Evolutionary conservation across 768 basidiomycete genomes (phyloP), one percentile per base, ranked within the genome.

Genomic region (Lanmaoa pseudosensibilis): DNA sequence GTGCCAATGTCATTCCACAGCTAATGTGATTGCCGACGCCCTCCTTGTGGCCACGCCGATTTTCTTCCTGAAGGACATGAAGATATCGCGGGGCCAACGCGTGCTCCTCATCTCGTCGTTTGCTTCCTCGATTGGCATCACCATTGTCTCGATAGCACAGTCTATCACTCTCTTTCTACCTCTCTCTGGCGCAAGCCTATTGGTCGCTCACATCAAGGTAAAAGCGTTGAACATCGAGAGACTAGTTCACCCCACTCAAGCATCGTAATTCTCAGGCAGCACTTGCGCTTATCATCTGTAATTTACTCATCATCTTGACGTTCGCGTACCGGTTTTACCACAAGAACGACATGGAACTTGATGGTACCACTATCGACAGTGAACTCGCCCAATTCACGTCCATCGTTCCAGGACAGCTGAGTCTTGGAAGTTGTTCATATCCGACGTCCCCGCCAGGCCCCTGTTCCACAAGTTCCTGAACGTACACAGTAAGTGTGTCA

Each of bases 121-220:
- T 52, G 36, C 62, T 33, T 57, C 56, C 30, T 63, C 65, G 23
- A 51, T 68, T n/a, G 40, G 57, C 34, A 68, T 70, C 45, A 60
- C 62, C 37, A 25, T 61, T 8, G 23, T 60, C 49, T 59, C 60
- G 2, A 49, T 65, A 21, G 45, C 43, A 2, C 61, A 65, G 12
- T 52, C 52, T 5, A 12, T 59, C 33, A 8, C 33, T 30, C 56
- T 68, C 11, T 59, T 62, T n/a, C 19, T 34, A 4, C 55, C 62
- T 5, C 8, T 38, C 13, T 49, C 40, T 8, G n/a, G 18, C 2
- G 3, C 5, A 15, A 50, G 43, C n/a, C 34, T 61, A 33, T 33
- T 72, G 32, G 8, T 61, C 2, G 19, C 33, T 21, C 53, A 67
- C 33, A 23, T 69, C 54, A 67, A 65, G 61, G 67, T 63, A 48